A percentile compares a stretch with the other conserved stretches of the same genome.
These are phyloP conservation scores for Geotrichum cucujoidarum DNA, from an alignment of 1,139 yeast genomes.

Conservation along the genomic window DNA sequence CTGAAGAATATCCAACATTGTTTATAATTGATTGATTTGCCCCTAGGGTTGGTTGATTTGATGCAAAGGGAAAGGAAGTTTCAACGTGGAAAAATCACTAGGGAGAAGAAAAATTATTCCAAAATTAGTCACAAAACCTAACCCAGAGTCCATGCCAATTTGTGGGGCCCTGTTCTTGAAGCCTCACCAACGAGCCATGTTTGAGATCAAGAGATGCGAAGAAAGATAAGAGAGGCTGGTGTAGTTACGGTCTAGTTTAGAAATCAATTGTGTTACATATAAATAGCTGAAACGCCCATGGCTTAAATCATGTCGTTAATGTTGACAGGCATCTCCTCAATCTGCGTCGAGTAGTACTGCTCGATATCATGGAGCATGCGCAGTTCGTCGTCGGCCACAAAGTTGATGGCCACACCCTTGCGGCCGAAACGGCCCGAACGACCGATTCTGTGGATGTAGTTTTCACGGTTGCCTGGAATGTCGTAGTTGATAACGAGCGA, in stretches of 20 bases:
- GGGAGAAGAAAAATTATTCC: neutral
- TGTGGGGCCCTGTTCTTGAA: too few relatives aligned
- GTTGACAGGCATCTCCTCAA: conserved; percentile 96
- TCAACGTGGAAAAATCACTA: neutral
- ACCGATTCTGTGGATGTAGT: conserved; percentile 99
- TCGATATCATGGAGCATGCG: conserved; percentile 96
- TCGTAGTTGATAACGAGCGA: conserved; percentile 97
- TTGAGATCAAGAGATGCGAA: neutral
- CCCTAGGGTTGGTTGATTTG: neutral
- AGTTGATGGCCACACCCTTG: conserved; percentile 99
- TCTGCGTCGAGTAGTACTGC: conserved; percentile 96
- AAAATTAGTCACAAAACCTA: conserved; percentile 6
- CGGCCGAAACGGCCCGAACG: conserved; percentile 99
- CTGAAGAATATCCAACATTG: conserved; percentile 85
- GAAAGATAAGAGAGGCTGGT: neutral
- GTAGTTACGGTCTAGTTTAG: neutral
- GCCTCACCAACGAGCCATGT: neutral
- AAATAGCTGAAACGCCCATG: too few relatives aligned
- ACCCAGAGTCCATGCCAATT: neutral
- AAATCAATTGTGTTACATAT: neutral
- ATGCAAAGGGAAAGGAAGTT: neutral
- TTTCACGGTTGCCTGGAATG: conserved; percentile 94
- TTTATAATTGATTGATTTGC: neutral
- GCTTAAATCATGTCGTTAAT: conserved; percentile 63
- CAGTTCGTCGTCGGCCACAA: conserved; percentile 87